Evolutionary conservation across 495 filamentous ascomycete species (phyloP).

Genomic region (Parachaetomium inaequale): DNA sequence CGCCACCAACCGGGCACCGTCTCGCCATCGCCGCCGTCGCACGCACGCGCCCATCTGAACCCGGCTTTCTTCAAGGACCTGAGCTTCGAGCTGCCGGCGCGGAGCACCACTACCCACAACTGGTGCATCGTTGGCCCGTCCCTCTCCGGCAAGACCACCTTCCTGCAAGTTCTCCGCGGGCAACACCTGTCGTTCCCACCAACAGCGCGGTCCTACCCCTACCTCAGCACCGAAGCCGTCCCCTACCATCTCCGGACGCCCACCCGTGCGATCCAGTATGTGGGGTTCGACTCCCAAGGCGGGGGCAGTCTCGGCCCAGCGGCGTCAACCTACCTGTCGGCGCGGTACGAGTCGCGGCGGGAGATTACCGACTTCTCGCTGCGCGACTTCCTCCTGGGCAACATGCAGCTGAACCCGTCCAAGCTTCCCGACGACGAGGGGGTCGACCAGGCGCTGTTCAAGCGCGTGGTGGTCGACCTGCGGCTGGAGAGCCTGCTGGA

Average conservation of each 20-base stretch:
- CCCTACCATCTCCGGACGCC: conserved; percentile 52
- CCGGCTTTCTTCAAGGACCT: conserved; percentile 66
- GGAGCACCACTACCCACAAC: conserved; percentile 45
- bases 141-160: conserved; percentile 66
- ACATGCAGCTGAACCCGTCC: conserved; percentile 66
- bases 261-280: conserved; percentile 68
- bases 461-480: conserved; percentile 62
- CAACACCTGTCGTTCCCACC: conserved; percentile 70
- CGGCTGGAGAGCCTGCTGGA: conserved; percentile 60
- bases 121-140: conserved; percentile 78
- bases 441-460: conserved; percentile 46
- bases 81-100: conserved; percentile 60
- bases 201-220: conserved; percentile 68
- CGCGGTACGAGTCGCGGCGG: conserved; percentile 84
- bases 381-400: conserved; percentile 68
- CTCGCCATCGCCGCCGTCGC: neutral
- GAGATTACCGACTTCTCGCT: conserved; percentile 88
- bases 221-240: conserved; percentile 63
- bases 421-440: conserved; percentile 44
- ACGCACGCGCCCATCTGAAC: conserved; percentile 36
- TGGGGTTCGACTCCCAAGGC: conserved; percentile 70
- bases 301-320: conserved; percentile 32
- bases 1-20: conserved; percentile 59
- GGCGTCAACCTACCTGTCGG: conserved; percentile 75
- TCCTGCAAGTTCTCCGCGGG: conserved; percentile 71